Evolutionary conservation across 2,329 filamentous ascomycete genomes (phyloP), one percentile per base, ranked within the genome.

Genomic region (Ophiocordyceps camponoti-saundersi): DNA sequence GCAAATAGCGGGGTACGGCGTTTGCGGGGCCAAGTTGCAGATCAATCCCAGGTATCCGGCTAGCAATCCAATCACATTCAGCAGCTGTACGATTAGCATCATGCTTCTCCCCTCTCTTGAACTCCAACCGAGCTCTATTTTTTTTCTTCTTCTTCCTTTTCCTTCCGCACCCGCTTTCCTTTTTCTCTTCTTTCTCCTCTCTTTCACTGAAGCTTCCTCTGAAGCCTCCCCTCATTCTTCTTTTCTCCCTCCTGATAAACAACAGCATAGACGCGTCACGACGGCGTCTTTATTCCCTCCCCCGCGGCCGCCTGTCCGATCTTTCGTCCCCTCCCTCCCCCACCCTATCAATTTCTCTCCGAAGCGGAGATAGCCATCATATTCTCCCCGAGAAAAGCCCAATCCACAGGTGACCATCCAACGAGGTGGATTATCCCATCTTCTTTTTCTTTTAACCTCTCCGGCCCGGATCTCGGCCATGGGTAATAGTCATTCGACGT

Each of bases 401-500:
- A 18, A 40, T 21, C 39, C 20, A 41, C 39, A 36, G 32, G 32
- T 36, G 32, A 36, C 32, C 32, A 36, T 36, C 32, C 32, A n/a
- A 6, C 15, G 15, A 6, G 32, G n/a, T 15, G 32, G 15, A 36
- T 6, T n/a, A 15, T 15, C 32, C n/a, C 32, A 36, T n/a, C 32
- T 15, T 36, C 15, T 36, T n/a, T 36, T 36, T 36, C n/a, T 36
- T 36, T 36, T 36, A 36, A 36, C 32, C 32, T 36, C 32, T 5
- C n/a, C 32, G 32, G 32, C 26, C n/a, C 13, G 32, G 32, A 36
- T 36, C 32, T 13, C 36, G 36, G 46, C 50, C 52, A 65, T 65
- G 62, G 62, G 62, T 51, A 65, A 65, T 53, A 65, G 62, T 55
- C 58, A 62, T 50, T 63, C 62, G 47, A 59, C 61, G 48, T 60